Base-by-base conservation (phyloP, 2,329 filamentous ascomycete genomes). In the Sporothrix protearum region DNA sequence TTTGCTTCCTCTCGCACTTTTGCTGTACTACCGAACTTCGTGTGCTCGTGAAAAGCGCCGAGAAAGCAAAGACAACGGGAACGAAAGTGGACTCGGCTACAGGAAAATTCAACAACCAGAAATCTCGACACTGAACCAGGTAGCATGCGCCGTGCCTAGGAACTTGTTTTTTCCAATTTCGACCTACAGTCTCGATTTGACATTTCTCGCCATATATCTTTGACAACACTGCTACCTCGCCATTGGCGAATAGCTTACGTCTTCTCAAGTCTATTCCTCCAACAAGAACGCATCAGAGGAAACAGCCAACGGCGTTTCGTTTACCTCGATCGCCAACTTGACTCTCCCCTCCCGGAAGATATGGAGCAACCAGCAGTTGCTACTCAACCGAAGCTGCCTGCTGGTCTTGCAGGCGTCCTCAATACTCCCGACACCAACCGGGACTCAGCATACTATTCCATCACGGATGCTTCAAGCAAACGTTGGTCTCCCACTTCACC, bases 371-470 rank as follows among this genome's bases (percentile, higher is more conserved):
- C 78, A 61, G 77, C 79, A 59, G 77, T 80, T 53, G 76, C 77
- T 64, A 80, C 81, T 55, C 83, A 47, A 47, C 42, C 84, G 74
- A 85, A 85, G 78, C 78, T 83, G 64, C 84, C 85, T 61, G 80
- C 81, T 16, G 84, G 83, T 59, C 78, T 87, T 73, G 84, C 84
- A 16, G 83, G 82, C n/a, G 83, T 87, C 6, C 78, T 87, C 47
- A 86, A 87, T 75, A 79, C 81, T 33, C 81, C 83, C 6, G 84
- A 86, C 63, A 83, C 85, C 33, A 81, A 85, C 73, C 81, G 84
- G 71, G 85, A 86, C 75, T 86, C 84, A 64, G 84, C 84, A 9
- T 86, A 86, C 75, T 86, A 81, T 72, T 86, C 84, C 10, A 82
- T 81, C 73, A 82, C 81, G 22, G 82, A 85, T 77, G 80, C 82